These are phyloP conservation scores for Aquilaria sinensis DNA, from an alignment of 345 rosid genomes.

Conservation along the genomic window DNA sequence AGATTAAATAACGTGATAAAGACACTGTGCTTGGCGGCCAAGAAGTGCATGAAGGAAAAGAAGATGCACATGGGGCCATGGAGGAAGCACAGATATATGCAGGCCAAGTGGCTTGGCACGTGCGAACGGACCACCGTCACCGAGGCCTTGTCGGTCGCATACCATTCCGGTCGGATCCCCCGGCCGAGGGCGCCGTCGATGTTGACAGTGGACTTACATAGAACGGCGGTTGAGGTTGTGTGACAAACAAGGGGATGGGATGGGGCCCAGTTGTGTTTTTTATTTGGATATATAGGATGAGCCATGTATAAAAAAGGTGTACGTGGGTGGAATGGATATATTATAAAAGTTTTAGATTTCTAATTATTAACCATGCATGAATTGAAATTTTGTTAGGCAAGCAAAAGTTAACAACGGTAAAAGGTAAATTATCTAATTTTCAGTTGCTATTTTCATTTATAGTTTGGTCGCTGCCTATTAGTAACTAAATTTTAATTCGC, in stretches of 20 bases:
- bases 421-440: too few species aligned
- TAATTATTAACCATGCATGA: too few species aligned
- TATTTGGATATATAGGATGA: too few species aligned
- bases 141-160: constrained; percentile 14
- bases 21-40: constrained; percentile 38
- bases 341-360: too few species aligned
- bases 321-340: too few species aligned
- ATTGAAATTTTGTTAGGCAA: too few species aligned
- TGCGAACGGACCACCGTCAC: constrained; percentile 23
- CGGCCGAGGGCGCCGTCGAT: constrained; percentile 40
- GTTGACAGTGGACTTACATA: constrained; percentile 43
- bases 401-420: too few species aligned
- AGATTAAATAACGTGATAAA: constrained; percentile 32
- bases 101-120: constrained; percentile 42
- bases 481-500: too few species aligned
- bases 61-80: constrained; percentile 59
- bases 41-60: constrained; percentile 54
- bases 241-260: constrained; percentile 3
- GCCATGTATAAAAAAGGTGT: too few species aligned
- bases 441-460: too few species aligned
- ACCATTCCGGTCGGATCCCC: constrained; percentile 15
- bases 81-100: constrained; percentile 54
- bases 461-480: too few species aligned
- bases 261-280: too few species aligned
- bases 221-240: constrained; percentile 33